Percentiles rank a stretch among this genome's conserved stretches.
Evolutionary conservation across 805 yeast genomes (phyloP).

Genomic region (Saturnispora diversa): DNA sequence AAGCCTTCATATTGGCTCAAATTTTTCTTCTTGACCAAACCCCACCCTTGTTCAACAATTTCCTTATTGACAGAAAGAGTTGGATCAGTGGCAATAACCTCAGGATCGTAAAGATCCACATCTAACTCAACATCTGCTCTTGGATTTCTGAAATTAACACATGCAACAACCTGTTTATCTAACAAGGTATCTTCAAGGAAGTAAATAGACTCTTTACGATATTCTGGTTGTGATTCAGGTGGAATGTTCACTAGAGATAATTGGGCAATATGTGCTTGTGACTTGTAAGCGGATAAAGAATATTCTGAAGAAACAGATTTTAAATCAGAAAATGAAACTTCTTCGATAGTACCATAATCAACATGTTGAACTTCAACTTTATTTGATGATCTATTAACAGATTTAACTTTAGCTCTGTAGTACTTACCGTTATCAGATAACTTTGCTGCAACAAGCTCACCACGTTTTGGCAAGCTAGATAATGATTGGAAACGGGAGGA

Average conservation of each 20-base stretch:
- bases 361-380: slow-evolving; percentile 46
- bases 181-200: slow-evolving; percentile 45
- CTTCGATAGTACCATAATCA: slow-evolving; percentile 52
- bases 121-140: slow-evolving; percentile 38
- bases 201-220: slow-evolving; percentile 45
- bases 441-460: slow-evolving; percentile 50
- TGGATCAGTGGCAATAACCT: slow-evolving; percentile 44
- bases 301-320: slow-evolving; percentile 48
- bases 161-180: slow-evolving; percentile 47
- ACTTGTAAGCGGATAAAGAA: slow-evolving; percentile 32
- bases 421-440: slow-evolving; percentile 44
- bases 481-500: slow-evolving; percentile 31
- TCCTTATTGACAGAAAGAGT: slow-evolving; percentile 52
- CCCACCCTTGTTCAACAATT: slow-evolving; percentile 53
- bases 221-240: slow-evolving; percentile 47
- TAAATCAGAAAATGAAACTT: slow-evolving; percentile 37
- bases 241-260: slow-evolving; percentile 51
- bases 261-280: slow-evolving; percentile 48
- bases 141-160: slow-evolving; percentile 37
- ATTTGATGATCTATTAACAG: slow-evolving; percentile 36
- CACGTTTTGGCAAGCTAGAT: slow-evolving; percentile 37
- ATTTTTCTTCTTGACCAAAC: slow-evolving; percentile 38
- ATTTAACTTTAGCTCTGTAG: slow-evolving; percentile 49
- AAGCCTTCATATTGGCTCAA: slow-evolving; percentile 31
- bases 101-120: slow-evolving; percentile 49